Base-by-base conservation (phyloP, 2,329 filamentous ascomycete species). In the Fusarium chaquense region DNA sequence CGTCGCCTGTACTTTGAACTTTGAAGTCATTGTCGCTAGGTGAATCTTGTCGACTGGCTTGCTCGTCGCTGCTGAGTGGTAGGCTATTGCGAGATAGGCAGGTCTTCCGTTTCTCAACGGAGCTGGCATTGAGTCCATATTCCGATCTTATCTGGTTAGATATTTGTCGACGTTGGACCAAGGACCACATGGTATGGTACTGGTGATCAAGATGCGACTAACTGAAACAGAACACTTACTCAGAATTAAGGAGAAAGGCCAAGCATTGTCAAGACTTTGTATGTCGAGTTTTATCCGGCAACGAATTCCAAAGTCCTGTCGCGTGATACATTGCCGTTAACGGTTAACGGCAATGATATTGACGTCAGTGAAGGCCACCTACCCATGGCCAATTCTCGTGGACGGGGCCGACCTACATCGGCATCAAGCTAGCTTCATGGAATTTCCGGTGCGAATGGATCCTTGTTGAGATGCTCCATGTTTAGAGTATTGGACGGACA, bases 151-250 rank as follows among this genome's bases (percentile, higher is more conserved):
- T 16, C 7, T 41, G 35, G 5, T 35, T 33, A 3, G 20, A 33
- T 18, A 57, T 57, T 9, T 41, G 54, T 13, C 46, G 46, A 26
- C 20, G 54, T 24, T 57, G 54, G 5, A 57, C 13, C 3, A 41
- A 41, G 4, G 54, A 33, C 54, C 54, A 57, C 54, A 57, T 57
- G 6, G 6, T 28, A 57, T 57, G 6, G 6, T 28, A 16, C 3
- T 5, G n/a, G 9, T 2, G 18, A 35, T 12, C 15, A 49, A 26
- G 2, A 10, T 7, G 38, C 8, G 38, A 20, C 11, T 11, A 22
- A 3, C 10, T 38, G 9, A 1, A 8, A 40, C 0, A 8, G 3
- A 13, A 2, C 6, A 22, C 5, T 40, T 40, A n/a, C 5, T 7
- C 20, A 13, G 22, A 5, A 40, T 8, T 2, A 12, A 6, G 6